Conservation (phyloP, 2,329 filamentous ascomycete genomes). For the Aureobasidium vineae region DNA sequence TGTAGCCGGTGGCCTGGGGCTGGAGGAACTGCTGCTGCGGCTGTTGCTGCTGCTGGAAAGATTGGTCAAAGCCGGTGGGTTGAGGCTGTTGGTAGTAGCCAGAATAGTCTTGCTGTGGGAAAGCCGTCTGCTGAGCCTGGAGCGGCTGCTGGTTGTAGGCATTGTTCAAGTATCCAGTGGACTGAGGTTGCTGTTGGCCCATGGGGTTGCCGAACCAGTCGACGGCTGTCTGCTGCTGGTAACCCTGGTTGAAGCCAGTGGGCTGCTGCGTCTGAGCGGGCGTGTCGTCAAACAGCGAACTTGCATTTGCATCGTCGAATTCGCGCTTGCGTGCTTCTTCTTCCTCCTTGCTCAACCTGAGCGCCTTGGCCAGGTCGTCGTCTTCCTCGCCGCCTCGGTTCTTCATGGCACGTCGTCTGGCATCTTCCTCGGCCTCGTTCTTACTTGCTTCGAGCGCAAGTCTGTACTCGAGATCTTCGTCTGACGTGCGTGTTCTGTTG, state of each 20-base stretch:
- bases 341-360: constrained; percentile 91
- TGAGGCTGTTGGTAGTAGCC: constrained; percentile 60
- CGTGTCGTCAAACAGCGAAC: constrained; percentile 83
- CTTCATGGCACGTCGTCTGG: constrained; percentile 62
- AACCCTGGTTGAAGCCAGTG: constrained; percentile 93
- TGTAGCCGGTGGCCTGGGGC: constrained; percentile 60
- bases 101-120: constrained; percentile 62
- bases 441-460: constrained; percentile 94
- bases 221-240: constrained; percentile 93
- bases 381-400: constrained; percentile 54
- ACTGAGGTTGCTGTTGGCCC: constrained; percentile 66
- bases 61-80: constrained; percentile 65
- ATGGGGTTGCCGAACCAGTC: constrained; percentile 98
- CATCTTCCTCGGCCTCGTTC: constrained; percentile 88
- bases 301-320: constrained; percentile 79
- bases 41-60: constrained; percentile 44
- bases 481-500: constrained; percentile 56
- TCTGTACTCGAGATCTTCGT: constrained; percentile 81
- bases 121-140: constrained; percentile 64
- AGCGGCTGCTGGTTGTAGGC: constrained; percentile 70
- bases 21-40: constrained; percentile 55
- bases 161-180: constrained; percentile 65
- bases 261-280: constrained; percentile 63
- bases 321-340: constrained; percentile 84
- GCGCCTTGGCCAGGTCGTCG: constrained; percentile 89